Evolutionary conservation across 768 basidiomycete species (phyloP).

Genomic region (Calocybe gangraenosa): DNA sequence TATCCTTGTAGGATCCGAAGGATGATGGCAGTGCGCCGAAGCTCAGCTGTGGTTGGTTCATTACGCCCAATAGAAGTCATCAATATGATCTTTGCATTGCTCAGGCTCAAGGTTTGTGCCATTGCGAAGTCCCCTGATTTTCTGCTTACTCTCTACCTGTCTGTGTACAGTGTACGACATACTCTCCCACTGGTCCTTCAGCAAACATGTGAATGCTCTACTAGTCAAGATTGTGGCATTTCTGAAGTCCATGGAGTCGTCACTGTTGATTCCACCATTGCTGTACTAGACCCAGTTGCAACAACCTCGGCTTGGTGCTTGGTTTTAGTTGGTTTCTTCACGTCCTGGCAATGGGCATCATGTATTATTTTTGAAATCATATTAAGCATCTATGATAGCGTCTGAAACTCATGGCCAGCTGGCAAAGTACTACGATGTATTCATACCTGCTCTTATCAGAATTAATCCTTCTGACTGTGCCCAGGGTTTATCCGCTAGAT

Average conservation of each 20-base stretch:
- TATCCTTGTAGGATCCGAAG: constrained; percentile 41
- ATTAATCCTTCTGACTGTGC: too few species aligned
- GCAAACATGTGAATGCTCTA: neutral
- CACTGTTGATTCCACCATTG: constrained; percentile 28
- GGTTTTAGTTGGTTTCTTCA: constrained; percentile 40
- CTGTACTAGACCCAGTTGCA: constrained; percentile 19
- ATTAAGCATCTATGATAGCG: constrained; percentile 27
- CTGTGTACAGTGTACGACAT: too few species aligned
- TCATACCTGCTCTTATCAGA: constrained; percentile 33
- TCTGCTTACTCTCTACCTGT: constrained; percentile 32
- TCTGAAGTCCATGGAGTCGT: too few species aligned
- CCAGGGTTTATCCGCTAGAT: too few species aligned
- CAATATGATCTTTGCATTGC: constrained; percentile 28
- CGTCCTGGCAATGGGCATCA: constrained; percentile 41
- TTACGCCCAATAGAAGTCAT: constrained; percentile 53
- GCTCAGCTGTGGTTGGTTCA: constrained; percentile 56
- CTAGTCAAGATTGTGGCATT: too few species aligned
- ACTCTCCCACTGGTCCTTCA: constrained; percentile 26
- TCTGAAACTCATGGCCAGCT: neutral
- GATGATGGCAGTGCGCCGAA: constrained; percentile 34
- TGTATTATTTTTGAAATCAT: constrained; percentile 42
- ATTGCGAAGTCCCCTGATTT: constrained; percentile 24
- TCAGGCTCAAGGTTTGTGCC: constrained; percentile 15
- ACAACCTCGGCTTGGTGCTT: constrained; percentile 37
- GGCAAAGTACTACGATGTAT: constrained; percentile 2